Evolutionary conservation across 2,329 filamentous ascomycete species (phyloP), one percentile per base, ranked within the genome.

Genomic region (Sphaerulina musiva): DNA sequence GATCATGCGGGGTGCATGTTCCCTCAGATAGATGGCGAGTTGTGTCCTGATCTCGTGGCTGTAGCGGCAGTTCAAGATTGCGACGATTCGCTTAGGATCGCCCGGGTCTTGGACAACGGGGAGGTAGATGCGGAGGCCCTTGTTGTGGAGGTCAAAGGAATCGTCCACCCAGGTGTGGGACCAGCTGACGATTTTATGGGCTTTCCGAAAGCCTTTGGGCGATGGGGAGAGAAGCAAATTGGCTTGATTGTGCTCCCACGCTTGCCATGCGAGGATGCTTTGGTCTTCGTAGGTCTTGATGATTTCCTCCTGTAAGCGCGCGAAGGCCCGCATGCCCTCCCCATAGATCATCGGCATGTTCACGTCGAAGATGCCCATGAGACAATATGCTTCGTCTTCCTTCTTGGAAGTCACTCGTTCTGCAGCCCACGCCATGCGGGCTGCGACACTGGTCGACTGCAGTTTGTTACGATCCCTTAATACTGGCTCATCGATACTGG

Each of bases 311-410:
- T 66, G 62, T 2, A 66, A 55, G n/a, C 63, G 53, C 2, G 53
- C 52, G 39, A 64, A 66, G 1, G 63, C 62, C 44, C 61, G 63
- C 9, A 48, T 39, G 8, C 62, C 62, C 46, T 64, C 62, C 9
- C 62, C 62, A 39, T 64, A 63, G 3, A 63, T 58, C 55, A 64
- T 57, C 2, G 62, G 61, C 61, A 64, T 62, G 32, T 61, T 64
- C 40, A 64, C 61, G 45, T 61, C 59, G 45, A 64, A 64, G 10
- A 64, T 32, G 10, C 62, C 62, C 61, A 64, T 64, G 2, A 63
- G 55, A 10, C 55, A 58, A 36, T 64, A 64, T 3, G 62, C 62
- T 42, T 51, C 41, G 46, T 64, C 62, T 54, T 64, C 62, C 12
- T 53, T 42, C 14, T 57, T 51, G 2, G 56, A 47, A 4, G 62